Percentiles rank a stretch among this genome's conserved stretches.
Evolutionary conservation across 345 rosid species (phyloP).

Genomic region (Ailanthus altissimus): DNA sequence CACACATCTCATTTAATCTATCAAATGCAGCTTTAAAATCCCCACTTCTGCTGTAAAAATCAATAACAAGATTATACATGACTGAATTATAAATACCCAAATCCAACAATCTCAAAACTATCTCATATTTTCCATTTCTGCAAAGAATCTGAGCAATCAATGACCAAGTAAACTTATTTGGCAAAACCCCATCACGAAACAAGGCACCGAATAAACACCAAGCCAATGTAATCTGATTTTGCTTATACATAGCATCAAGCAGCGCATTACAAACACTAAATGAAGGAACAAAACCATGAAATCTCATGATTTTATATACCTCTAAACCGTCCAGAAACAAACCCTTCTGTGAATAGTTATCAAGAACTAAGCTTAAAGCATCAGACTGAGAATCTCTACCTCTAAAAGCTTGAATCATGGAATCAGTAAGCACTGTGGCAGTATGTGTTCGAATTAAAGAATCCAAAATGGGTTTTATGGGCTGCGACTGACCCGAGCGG

Average conservation of each 20-base stretch:
- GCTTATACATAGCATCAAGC: conserved; percentile 49
- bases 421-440: conserved; percentile 30
- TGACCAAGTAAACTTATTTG: conserved; percentile 53
- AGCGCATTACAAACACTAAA: conserved; percentile 45
- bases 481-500: conserved; percentile 35
- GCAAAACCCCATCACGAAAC: conserved; percentile 41
- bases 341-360: conserved; percentile 44
- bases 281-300: conserved; percentile 40
- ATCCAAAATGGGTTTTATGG: conserved; percentile 39
- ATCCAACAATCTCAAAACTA: conserved; percentile 47
- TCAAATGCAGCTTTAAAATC: conserved; percentile 47
- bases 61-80: conserved; percentile 54
- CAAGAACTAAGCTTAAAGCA: conserved; percentile 46
- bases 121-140: conserved; percentile 46
- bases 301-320: conserved; percentile 43
- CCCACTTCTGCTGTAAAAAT: conserved; percentile 50
- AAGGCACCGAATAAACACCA: conserved; percentile 60
- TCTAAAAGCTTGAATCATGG: conserved; percentile 50
- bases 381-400: conserved; percentile 34
- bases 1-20: conserved; percentile 50
- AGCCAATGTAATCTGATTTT: conserved; percentile 38
- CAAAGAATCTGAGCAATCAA: conserved; percentile 51
- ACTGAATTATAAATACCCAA: conserved; percentile 47
- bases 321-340: conserved; percentile 44
- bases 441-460: conserved; percentile 44